Evolutionary conservation across 176 grass and related monocot genomes (phyloP).

Genomic region (Paspalum notatum): DNA sequence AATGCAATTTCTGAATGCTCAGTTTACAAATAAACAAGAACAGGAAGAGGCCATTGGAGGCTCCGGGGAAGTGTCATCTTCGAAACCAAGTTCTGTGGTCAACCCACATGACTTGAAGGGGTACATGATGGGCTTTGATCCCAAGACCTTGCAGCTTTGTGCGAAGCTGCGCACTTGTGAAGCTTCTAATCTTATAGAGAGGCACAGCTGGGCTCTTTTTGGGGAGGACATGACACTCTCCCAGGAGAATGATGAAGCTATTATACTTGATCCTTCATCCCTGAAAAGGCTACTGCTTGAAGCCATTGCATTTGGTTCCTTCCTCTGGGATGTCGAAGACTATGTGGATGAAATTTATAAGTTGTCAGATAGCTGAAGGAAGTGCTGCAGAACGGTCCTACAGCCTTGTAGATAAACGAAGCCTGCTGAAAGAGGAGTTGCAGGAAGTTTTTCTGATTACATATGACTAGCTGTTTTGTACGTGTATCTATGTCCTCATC

Average conservation of each 20-base stretch:
- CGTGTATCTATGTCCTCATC: constrained; percentile 26
- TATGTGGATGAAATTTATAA: constrained; percentile 53
- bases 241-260: constrained; percentile 38
- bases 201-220: constrained; percentile 62
- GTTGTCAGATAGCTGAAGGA: constrained; percentile 51
- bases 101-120: constrained; percentile 48
- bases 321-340: constrained; percentile 69
- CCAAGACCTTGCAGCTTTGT: constrained; percentile 61
- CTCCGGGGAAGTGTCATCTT: constrained; percentile 35
- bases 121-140: constrained; percentile 67
- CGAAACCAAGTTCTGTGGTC: constrained; percentile 37
- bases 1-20: constrained; percentile 45
- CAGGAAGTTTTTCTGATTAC: constrained; percentile 1
- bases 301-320: constrained; percentile 76
- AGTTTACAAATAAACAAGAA: constrained; percentile 44
- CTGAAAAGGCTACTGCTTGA: constrained; percentile 64
- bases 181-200: constrained; percentile 64
- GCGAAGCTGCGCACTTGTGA: constrained; percentile 55
- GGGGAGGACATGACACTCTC: constrained; percentile 16
- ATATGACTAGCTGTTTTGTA: constrained; percentile 28
- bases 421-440: background rate
- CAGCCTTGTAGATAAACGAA: constrained; percentile 39
- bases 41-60: constrained; percentile 44
- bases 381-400: background rate
- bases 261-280: constrained; percentile 49